Conservation (phyloP, 2,329 filamentous ascomycete species). For the Whalleya microplaca region DNA sequence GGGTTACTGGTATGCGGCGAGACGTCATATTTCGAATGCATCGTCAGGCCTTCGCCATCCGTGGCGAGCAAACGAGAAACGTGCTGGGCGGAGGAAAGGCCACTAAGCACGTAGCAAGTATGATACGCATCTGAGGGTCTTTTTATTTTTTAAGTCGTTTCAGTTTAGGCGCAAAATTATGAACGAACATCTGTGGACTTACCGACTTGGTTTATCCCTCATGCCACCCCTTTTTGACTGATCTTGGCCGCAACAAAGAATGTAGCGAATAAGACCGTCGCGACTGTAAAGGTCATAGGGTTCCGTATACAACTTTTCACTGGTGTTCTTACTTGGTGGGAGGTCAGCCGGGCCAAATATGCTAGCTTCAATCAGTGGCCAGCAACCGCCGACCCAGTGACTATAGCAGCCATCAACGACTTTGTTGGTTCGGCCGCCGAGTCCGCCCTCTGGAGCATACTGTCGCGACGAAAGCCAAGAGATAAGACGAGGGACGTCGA, state of each 20-base stretch:
- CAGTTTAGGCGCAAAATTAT: conserved; percentile 18
- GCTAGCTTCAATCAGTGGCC: conserved; percentile 85
- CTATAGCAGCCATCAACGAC: conserved; percentile 98
- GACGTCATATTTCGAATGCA: conserved; percentile 43
- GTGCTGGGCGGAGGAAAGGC: conserved; percentile 82
- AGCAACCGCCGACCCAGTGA: conserved; percentile 96
- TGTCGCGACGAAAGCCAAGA: conserved; percentile 91
- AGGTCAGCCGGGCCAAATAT: conserved; percentile 55
- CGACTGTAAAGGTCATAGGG: conserved; percentile 65
- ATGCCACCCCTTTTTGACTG: conserved; percentile 73
- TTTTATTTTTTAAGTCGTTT: conserved; percentile 18
- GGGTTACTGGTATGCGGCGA: conserved; percentile 56
- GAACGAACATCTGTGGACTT: conserved; percentile 43
- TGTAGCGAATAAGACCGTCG: conserved; percentile 85
- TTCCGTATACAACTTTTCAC: conserved; percentile 27
- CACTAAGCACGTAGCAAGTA: conserved; percentile 87
- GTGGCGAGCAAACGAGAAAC: conserved; percentile 44
- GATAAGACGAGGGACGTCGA: conserved; percentile 77
- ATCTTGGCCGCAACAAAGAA: conserved; percentile 86
- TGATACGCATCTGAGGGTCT: conserved; percentile 87
- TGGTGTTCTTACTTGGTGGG: conserved; percentile 25
- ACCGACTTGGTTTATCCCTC: conserved; percentile 92
- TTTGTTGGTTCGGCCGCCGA: conserved; percentile 94
- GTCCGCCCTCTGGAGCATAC: conserved; percentile 88
- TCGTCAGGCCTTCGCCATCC: conserved; percentile 47